phyloP scores from a whole-genome alignment of 164 flowering plant genomes.

The Piper longum region DNA sequence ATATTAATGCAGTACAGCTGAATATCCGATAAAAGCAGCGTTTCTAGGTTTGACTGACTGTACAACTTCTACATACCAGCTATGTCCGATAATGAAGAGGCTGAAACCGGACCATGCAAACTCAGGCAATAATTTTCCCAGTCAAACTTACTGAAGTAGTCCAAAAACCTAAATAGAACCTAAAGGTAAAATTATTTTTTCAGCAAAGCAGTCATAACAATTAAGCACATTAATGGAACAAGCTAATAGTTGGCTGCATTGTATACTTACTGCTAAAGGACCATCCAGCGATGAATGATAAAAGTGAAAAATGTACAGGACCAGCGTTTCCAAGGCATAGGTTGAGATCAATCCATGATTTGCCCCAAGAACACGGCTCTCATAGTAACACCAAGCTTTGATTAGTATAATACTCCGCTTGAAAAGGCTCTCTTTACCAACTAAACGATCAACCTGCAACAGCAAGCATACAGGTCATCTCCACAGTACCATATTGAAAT shows the following conservation, averaged over 20 bases:
- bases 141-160: slow-evolving; percentile 81
- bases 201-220: not conserved
- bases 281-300: slow-evolving; percentile 62
- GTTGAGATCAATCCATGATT: slow-evolving; percentile 91
- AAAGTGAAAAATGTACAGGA: slow-evolving; percentile 64
- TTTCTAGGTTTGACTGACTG: not conserved
- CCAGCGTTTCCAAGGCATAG: slow-evolving; percentile 83
- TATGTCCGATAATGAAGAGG: slow-evolving; percentile 60
- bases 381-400: slow-evolving; percentile 96
- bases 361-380: slow-evolving; percentile 90
- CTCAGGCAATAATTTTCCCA: slow-evolving; percentile 84
- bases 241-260: not conserved
- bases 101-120: slow-evolving; percentile 57
- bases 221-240: not conserved
- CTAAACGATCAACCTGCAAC: slow-evolving; percentile 55
- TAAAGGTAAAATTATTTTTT: slow-evolving; percentile 6
- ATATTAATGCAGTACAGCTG: too few species aligned
- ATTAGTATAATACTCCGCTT: slow-evolving; percentile 83
- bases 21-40: not conserved
- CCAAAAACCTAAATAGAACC: slow-evolving; percentile 88
- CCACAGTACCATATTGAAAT: not conserved
- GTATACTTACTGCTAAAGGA: slow-evolving; percentile 59
- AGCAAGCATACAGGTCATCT: not conserved
- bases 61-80: slow-evolving; percentile 24
- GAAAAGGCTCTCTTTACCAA: slow-evolving; percentile 70